Base-by-base conservation (phyloP, 2,329 filamentous ascomycete species). In the Neofusicoccum umdonicola region DNA sequence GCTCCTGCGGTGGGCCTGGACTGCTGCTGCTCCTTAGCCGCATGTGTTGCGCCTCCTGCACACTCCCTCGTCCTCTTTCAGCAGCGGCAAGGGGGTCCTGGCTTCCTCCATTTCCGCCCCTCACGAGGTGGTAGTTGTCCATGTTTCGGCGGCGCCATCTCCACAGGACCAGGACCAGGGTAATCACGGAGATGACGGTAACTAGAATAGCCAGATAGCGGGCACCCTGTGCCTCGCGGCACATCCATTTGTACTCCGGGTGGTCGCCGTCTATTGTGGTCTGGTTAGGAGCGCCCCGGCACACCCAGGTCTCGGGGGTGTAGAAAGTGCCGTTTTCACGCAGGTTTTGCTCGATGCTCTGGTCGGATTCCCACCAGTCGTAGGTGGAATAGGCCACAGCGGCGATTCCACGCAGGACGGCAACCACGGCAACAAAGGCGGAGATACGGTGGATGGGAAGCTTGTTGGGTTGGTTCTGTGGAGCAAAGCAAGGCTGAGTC, bases 101-200 rank as follows among this genome's bases (percentile, higher is more conserved):
- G 56, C 42, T 19, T 3, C 31, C 31, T 12, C 22, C 27, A 13
- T 13, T 15, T 22, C 27, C n/a, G 9, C 41, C 22, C 41, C 17
- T 35, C 15, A 60, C 56, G 8, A n/a, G 41, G 11, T 60, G 42
- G 22, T 60, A 60, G 15, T 47, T 60, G n/a, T 60, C 42, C 27
- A 60, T n/a, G 13, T 60, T 60, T 5, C 41, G 42, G 31, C 56
- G 56, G 4, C 56, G 56, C 56, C 56, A 60, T 37, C 56, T 47
- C 56, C 56, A 60, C 6, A 60, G 27, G 11, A 60, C 42, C 42
- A 60, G 44, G n/a, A 60, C 2, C n/a, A 60, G 15, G 4, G 56
- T 60, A 17, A 39, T 39, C 11, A 4, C 56, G 7, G 56, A 19
- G 31, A 60, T 47, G 17, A 60, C 6, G 41, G 56, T 60, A n/a